Base-by-base conservation (phyloP, 768 basidiomycete species). In the Rhizopogon roseolus region DNA sequence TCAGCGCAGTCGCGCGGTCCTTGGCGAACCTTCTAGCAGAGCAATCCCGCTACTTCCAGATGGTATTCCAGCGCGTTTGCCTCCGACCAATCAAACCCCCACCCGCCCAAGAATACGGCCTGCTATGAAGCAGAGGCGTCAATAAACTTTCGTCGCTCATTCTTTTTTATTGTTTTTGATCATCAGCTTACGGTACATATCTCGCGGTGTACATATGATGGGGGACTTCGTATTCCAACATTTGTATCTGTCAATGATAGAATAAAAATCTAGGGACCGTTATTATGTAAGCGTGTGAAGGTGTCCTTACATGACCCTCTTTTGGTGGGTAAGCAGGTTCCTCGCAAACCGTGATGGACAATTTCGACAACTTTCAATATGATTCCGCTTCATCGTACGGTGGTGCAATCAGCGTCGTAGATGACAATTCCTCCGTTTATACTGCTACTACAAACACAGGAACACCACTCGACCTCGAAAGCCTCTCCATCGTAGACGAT, bases 301-400 rank as follows among this genome's bases (percentile, higher is more conserved):
- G 22, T 22, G 22, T 29, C 6, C 29, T 5, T 11, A 16, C 6
- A 2, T 13, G 38, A 32, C 29, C 29, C 29, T 32, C 9, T 32
- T 32, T 32, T 7, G 28, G 46, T 32, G 7, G 22, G 9, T 51
- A 39, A 42, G 28, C n/a, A 22, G 37, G 27, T 40, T 45, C 37
- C 8, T 32, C 34, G 52, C 62, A 71, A 60, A 52, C 55, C 66
- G 61, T 54, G 58, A 89, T 90, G 88, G 88, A 90, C 66, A 80
- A 85, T 10, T 90, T 90, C 62, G 88, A 90, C 68, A 90, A 90
- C 64, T 90, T 89, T 61, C 88, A 90, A 67, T 90, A 87, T 62
- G 88, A 91, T 61, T 86, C 88, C 17, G 83, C 87, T 27, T 91
- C 89, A 5, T 86, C 89, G 0, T 91, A 91, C 61, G 89, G 88